Evolutionary conservation across 768 basidiomycete genomes (phyloP).

Genomic region (Termitomyces sp.): DNA sequence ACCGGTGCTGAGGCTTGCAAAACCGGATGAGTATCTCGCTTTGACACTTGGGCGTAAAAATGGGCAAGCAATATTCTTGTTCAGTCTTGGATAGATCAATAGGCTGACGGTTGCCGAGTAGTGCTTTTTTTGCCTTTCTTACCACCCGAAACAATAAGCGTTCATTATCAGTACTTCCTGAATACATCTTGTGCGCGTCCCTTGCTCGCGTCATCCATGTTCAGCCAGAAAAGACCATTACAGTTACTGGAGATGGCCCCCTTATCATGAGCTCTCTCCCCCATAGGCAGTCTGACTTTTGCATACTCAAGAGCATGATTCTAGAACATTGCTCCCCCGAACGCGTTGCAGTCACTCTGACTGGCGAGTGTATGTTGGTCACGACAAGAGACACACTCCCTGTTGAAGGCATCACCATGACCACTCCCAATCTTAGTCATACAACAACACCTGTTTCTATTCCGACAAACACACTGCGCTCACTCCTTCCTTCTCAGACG

Average conservation of each 20-base stretch:
- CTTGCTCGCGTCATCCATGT: slow-evolving; percentile 20
- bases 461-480: slow-evolving; percentile 3
- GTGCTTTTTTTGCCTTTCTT: slow-evolving; percentile 25
- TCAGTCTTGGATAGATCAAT: neutral
- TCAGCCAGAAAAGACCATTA: slow-evolving; percentile 18
- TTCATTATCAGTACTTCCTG: slow-evolving; percentile 17
- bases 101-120: slow-evolving; percentile 9
- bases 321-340: slow-evolving; percentile 5
- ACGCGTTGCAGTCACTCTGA: neutral
- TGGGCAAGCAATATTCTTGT: slow-evolving; percentile 13
- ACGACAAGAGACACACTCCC: slow-evolving; percentile 5
- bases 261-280: slow-evolving; percentile 19
- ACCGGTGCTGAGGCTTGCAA: slow-evolving; percentile 14
- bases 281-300: slow-evolving; percentile 1
- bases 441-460: neutral
- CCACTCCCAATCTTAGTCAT: neutral
- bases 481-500: slow-evolving; percentile 1
- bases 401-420: slow-evolving; percentile 4
- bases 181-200: slow-evolving; percentile 25
- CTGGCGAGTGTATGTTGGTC: neutral
- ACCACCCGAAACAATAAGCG: slow-evolving; percentile 18
- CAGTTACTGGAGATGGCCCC: slow-evolving; percentile 22
- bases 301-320: slow-evolving; percentile 12
- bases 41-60: slow-evolving; percentile 14
- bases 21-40: slow-evolving; percentile 17